Base-by-base conservation (phyloP, 306 rosid species). In the Senna tora region DNA sequence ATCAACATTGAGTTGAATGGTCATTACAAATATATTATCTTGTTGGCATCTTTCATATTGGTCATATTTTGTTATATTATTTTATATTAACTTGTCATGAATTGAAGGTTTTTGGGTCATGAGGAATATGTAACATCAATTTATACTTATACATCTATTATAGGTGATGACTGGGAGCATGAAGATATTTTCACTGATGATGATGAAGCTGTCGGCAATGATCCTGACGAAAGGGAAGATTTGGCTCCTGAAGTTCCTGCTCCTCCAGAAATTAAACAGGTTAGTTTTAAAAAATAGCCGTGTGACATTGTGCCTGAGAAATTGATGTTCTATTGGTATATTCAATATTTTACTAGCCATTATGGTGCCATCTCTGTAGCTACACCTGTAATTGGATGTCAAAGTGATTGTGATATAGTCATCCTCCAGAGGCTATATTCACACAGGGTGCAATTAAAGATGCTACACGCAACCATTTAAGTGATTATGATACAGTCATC, bases 91-190 rank as follows among this genome's bases (percentile, higher is more conserved):
- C 67, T 36, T 66, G 34, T 20, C 65, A 43, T 21, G 25, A 34
- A 41, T 36, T 47, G 43, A 67, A 46, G 69, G 51, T 71, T 20
- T 20, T 19, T 64, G 20, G 33, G 22, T 15, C 49, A 42, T 36
- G 50, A 62, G 14, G 51, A 46, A 46, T 46, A 46, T 14, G 17
- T 5, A 3, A 11, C 17, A 46, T 11, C 17, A 46, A 2, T 46
- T 46, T 14, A 47, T 47, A 9, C 30, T 41, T 51, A 9, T 49
- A 51, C 75, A 46, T 71, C 65, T 77, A 16, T 77, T 69, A 47
- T 76, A 93, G 98, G 98, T 76, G 97, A 89, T 79, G 97, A 93
- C 80, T 93, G 97, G 98, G 98, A 93, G 85, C 98, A 93, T 67
- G 98, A 89, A 79, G 97, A 93, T 71, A 93, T 91, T 65, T 93